Evolutionary conservation across 768 basidiomycete genomes (phyloP).

Genomic region (Baorangia bicolor): DNA sequence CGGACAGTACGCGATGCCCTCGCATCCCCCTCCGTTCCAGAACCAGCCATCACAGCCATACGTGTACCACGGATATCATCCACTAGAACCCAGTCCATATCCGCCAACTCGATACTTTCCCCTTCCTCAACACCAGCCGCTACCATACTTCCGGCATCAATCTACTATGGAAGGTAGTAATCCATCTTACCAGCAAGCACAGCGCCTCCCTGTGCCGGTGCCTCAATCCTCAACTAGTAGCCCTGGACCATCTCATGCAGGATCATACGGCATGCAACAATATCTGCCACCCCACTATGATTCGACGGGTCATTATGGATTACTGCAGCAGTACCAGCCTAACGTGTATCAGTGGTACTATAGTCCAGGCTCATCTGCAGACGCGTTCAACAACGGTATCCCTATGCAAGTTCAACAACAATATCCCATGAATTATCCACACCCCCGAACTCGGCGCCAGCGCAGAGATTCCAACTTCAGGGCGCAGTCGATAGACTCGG

Average conservation of each 20-base stretch:
- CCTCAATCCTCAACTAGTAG: constrained; percentile 26
- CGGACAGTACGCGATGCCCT: constrained; percentile 49
- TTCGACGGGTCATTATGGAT: constrained; percentile 36
- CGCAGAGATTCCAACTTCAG: constrained; percentile 22
- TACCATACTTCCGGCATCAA: constrained; percentile 41
- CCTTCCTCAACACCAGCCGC: constrained; percentile 35
- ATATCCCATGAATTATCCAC: constrained; percentile 34
- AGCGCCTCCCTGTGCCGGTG: constrained; percentile 15
- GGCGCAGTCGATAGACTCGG: constrained; percentile 14
- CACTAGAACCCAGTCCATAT: constrained; percentile 38
- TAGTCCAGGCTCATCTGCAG: constrained; percentile 29
- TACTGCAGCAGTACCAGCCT: constrained; percentile 36
- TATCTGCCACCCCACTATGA: constrained; percentile 23
- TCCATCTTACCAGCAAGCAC: constrained; percentile 23
- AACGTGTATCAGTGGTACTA: constrained; percentile 52
- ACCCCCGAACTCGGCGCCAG: constrained; percentile 9
- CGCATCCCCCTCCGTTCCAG: constrained; percentile 34
- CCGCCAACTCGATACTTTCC: constrained; percentile 42
- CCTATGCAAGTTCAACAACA: constrained; percentile 33
- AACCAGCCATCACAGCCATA: constrained; percentile 34
- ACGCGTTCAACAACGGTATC: constrained; percentile 28
- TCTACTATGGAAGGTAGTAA: constrained; percentile 34
- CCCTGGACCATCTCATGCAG: constrained; percentile 15
- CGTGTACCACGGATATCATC: constrained; percentile 36
- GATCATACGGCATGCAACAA: constrained; percentile 24